phyloP scores from a whole-genome alignment of 129 eudicot genomes.

The Helichrysum umbraculigerum region DNA sequence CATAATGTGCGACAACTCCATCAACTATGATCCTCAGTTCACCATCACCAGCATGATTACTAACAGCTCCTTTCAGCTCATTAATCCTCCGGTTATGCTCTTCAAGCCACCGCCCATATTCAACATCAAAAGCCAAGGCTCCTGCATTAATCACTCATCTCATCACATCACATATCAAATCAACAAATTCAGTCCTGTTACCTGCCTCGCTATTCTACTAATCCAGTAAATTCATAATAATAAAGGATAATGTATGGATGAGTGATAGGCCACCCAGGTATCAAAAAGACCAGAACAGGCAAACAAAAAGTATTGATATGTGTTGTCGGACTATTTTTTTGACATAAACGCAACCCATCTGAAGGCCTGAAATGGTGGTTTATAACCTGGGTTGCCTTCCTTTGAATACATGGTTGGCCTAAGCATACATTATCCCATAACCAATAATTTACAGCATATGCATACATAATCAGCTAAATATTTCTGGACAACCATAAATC shows the following conservation, averaged over 20 bases:
- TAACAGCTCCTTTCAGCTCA: slow-evolving; percentile 92
- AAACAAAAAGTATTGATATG: too few species aligned
- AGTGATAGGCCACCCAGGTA: too few species aligned
- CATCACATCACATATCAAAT: neutral
- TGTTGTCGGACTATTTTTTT: too few species aligned
- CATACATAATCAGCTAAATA: neutral
- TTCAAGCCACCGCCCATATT: slow-evolving; percentile 91
- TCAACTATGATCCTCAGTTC: slow-evolving; percentile 89
- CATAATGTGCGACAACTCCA: slow-evolving; percentile 76
- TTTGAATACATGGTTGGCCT: too few species aligned
- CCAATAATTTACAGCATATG: neutral
- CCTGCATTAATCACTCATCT: slow-evolving; percentile 45
- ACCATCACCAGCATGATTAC: slow-evolving; percentile 89
- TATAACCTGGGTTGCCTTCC: too few species aligned
- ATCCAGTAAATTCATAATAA: too few species aligned
- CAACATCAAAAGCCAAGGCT: slow-evolving; percentile 88
- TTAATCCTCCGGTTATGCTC: slow-evolving; percentile 75
- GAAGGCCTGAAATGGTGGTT: too few species aligned
- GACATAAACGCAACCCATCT: too few species aligned
- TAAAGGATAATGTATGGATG: too few species aligned
- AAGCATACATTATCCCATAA: too few species aligned
- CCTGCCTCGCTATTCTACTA: too few species aligned
- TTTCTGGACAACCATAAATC: neutral
- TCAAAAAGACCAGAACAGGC: too few species aligned
- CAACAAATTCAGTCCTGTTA: neutral